Conservation (phyloP, 1,139 yeast species). For the Pichia terricola region DNA sequence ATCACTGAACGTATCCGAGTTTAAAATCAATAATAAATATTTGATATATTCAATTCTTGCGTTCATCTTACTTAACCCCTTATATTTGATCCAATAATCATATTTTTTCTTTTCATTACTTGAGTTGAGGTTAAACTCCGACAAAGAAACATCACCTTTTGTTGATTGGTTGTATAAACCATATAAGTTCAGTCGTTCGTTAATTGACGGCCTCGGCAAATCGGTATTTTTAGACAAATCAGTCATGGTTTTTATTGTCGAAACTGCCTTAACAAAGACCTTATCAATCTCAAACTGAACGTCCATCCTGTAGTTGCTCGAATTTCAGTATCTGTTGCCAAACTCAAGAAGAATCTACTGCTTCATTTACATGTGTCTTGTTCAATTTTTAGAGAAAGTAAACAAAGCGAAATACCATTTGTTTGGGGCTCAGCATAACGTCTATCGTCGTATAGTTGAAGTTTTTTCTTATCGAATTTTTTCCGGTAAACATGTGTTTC, state of each 20-base stretch:
- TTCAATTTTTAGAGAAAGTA: background rate
- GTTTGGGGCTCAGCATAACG: too few relatives aligned
- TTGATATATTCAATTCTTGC: slow-evolving; percentile 67
- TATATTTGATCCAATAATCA: slow-evolving; percentile 80
- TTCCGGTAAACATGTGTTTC: too few relatives aligned
- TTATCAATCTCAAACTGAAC: slow-evolving; percentile 41
- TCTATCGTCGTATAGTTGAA: too few relatives aligned
- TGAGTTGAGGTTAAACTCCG: slow-evolving; percentile 50
- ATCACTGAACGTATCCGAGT: background rate
- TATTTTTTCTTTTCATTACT: slow-evolving; percentile 55
- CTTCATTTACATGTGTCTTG: too few relatives aligned
- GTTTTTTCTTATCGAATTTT: too few relatives aligned
- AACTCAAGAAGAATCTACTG: too few relatives aligned
- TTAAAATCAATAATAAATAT: slow-evolving; percentile 45
- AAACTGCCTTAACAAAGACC: slow-evolving; percentile 71
- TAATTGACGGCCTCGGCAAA: slow-evolving; percentile 73
- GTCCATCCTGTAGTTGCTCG: slow-evolving; percentile 19
- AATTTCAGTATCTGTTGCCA: too few relatives aligned
- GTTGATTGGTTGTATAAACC: slow-evolving; percentile 86
- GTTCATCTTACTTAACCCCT: slow-evolving; percentile 60
- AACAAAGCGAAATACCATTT: too few relatives aligned
- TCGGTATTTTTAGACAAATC: slow-evolving; percentile 61
- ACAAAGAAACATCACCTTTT: slow-evolving; percentile 71
- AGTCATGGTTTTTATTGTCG: slow-evolving; percentile 67
- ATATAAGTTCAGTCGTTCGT: slow-evolving; percentile 57